A percentile compares a stretch with the other conserved stretches of the same genome.
Conservation (phyloP, 768 basidiomycete genomes). For the Pleurotus tuoliensis region DNA sequence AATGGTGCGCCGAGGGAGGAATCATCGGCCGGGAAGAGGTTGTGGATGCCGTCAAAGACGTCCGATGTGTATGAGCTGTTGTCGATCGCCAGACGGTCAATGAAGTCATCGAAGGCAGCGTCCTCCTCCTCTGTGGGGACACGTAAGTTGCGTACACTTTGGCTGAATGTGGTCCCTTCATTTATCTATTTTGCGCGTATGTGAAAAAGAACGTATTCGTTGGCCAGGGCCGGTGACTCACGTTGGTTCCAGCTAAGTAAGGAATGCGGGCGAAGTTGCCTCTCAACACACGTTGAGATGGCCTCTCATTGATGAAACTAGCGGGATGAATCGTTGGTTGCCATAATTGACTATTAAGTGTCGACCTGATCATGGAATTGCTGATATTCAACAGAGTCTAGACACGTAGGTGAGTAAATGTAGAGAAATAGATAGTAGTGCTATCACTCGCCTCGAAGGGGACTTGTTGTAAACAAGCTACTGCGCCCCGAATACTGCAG, state of each 20-base stretch:
- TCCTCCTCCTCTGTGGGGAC: constrained; percentile 37
- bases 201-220: not conserved
- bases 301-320: constrained; percentile 42
- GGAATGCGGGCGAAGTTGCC: constrained; percentile 53
- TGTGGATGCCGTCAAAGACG: constrained; percentile 34
- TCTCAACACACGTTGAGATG: constrained; percentile 39
- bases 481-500: constrained; percentile 35
- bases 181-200: constrained; percentile 33
- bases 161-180: constrained; percentile 47
- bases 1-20: constrained; percentile 44
- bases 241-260: constrained; percentile 54
- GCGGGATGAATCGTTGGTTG: constrained; percentile 49
- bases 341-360: constrained; percentile 54
- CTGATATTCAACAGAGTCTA: constrained; percentile 48
- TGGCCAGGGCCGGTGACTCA: constrained; percentile 17
- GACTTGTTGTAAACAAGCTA: constrained; percentile 42
- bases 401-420: not conserved
- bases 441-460: constrained; percentile 34
- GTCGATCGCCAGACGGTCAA: constrained; percentile 47
- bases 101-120: constrained; percentile 42
- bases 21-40: constrained; percentile 46
- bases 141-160: constrained; percentile 31
- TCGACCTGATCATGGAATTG: constrained; percentile 39
- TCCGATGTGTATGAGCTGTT: constrained; percentile 41
- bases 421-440: not conserved